Conservation (phyloP, 345 rosid species). For the Arabidopsis thaliana region TAIR10.1 NC_003071.7:16193001-16193500, state of each 20-base stretch:
- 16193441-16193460: conserved; percentile 91
- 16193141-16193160: conserved; percentile 1
- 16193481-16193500: conserved; percentile 76
- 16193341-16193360: not conserved
- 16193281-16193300: not conserved
- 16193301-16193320: conserved; percentile 7
- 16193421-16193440: conserved; percentile 98
- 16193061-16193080: conserved; percentile 10
- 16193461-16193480: conserved; percentile 89
- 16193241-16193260: conserved; percentile 99
- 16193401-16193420: conserved; percentile 96
- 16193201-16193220: conserved; percentile 91
- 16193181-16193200: conserved; percentile 95
- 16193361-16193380: not conserved
- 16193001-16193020: conserved; percentile 89
- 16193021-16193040: conserved; percentile 56
- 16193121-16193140: not conserved
- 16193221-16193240: conserved; percentile 77
- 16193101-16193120: no score
- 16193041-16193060: conserved; percentile 7
- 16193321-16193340: not conserved
- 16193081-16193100: no score
- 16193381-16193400: conserved; percentile 31
- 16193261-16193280: conserved; percentile 7
- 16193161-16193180: conserved; percentile 93